Evolutionary conservation across 805 yeast genomes (phyloP), one percentile per base, ranked within the genome.

Genomic region (Nakazawaea populi): DNA sequence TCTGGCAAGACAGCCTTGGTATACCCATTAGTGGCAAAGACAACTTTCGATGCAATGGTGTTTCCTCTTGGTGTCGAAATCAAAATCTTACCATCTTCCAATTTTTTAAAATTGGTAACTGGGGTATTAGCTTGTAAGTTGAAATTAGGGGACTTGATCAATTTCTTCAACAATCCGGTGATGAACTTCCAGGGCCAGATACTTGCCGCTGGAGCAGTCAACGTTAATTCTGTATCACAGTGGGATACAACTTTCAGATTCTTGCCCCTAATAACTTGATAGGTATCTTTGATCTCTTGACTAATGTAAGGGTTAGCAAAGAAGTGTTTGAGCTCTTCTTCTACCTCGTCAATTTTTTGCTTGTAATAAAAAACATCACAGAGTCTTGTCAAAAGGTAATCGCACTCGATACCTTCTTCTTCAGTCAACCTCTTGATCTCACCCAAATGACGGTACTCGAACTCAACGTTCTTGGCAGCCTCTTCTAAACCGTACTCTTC

Each of bases 151-250:
- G 58, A 58, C 14, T 56, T 53, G 8, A 73, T 58, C 35, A 64
- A 55, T 29, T 56, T 56, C 53, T 65, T 64, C 46, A 74, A 55
- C 2, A 75, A 47, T 2, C 63, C 58, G 5, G 62, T 60, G 47
- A 72, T 64, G 2, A 76, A 58, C 54, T 69, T 70, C 58, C 74
- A 72, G 3, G 79, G 76, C 68, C 77, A 74, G 47, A 75, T 59
- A 10, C 71, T 68, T 5, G 73, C 72, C 2, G 77, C 76, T 3
- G 76, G 73, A 48, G 64, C 67, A 1, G 68, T 60, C 24, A 72
- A 48, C 10, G 68, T 65, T 9, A 67, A 65, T 8, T 57, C 54
- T 14, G 69, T 58, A 6, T 55, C 61, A 32, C 59, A 60, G 35
- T 70, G 64, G 3, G 68, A 60, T 29, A 64, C 49, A 11, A 57